phyloP scores from a whole-genome alignment of 2,329 filamentous ascomycete species.

The Aspergillus japonicus region DNA sequence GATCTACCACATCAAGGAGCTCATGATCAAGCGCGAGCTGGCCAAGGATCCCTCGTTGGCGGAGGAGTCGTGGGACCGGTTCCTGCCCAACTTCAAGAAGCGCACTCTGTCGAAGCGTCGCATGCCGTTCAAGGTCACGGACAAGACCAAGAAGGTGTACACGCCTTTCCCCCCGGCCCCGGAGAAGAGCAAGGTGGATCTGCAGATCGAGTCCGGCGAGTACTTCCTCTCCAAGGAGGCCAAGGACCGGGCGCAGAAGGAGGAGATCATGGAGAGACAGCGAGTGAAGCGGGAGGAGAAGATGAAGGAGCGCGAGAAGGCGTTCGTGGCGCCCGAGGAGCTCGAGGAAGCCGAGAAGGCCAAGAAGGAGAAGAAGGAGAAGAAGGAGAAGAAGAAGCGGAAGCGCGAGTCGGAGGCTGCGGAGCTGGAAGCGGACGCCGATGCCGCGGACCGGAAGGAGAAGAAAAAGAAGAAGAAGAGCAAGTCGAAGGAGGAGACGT shows the following conservation, averaged over 20 bases:
- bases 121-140: constrained; percentile 78
- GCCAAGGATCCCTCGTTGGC: constrained; percentile 84
- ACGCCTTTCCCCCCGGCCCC: constrained; percentile 95
- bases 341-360: constrained; percentile 53
- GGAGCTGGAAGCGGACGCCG: constrained; percentile 35
- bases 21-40: constrained; percentile 91
- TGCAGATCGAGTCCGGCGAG: constrained; percentile 96
- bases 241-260: constrained; percentile 77
- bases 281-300: constrained; percentile 85
- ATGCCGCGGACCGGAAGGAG: constrained; percentile 55
- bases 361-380: constrained; percentile 47
- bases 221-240: constrained; percentile 93
- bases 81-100: constrained; percentile 96
- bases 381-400: constrained; percentile 46
- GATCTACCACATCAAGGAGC: constrained; percentile 90
- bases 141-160: constrained; percentile 92
- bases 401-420: constrained; percentile 38
- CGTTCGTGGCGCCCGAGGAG: constrained; percentile 86
- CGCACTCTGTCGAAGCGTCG: constrained; percentile 80
- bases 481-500: constrained; percentile 33
- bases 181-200: constrained; percentile 98
- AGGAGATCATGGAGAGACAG: constrained; percentile 80
- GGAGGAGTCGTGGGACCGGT: constrained; percentile 91
- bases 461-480: constrained; percentile 56
- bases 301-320: constrained; percentile 77